A percentile compares a stretch with the other conserved stretches of the same genome.
These are phyloP conservation scores for Pythium dissotocum DNA, from an alignment of 352 stramenopile genomes.

Conservation along the genomic window DNA sequence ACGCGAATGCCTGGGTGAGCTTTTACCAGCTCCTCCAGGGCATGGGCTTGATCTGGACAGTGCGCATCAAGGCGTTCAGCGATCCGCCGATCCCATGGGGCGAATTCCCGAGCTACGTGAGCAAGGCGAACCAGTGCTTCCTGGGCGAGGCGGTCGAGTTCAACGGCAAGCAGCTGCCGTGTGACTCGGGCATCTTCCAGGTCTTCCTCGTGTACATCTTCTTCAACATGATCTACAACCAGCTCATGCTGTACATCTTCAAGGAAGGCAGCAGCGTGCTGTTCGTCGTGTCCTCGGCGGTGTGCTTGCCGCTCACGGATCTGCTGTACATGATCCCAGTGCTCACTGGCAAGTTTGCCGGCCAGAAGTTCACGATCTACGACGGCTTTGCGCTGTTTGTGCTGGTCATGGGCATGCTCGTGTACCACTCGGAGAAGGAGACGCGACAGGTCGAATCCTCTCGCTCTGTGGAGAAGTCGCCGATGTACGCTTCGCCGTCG, in stretches of 20 bases:
- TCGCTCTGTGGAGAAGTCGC: constrained; percentile 77
- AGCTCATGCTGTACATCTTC: constrained; percentile 90
- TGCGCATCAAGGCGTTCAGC: constrained; percentile 78
- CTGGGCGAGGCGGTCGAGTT: constrained; percentile 70
- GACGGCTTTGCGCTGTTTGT: constrained; percentile 88
- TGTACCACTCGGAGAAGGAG: constrained; percentile 90
- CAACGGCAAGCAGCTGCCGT: constrained; percentile 53
- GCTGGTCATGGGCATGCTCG: constrained; percentile 81
- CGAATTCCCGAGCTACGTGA: constrained; percentile 68
- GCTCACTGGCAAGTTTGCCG: constrained; percentile 64
- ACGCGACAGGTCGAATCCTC: constrained; percentile 52
- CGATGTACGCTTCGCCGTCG: constrained; percentile 84
- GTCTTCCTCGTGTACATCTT: constrained; percentile 86
- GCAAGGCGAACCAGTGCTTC: constrained; percentile 76
- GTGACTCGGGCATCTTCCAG: constrained; percentile 66
- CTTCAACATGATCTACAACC: constrained; percentile 88
- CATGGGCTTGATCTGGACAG: constrained; percentile 71
- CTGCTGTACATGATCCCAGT: constrained; percentile 84
- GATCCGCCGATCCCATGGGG: constrained; percentile 74
- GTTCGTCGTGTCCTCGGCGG: constrained; percentile 85
- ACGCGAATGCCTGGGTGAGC: constrained; percentile 85
- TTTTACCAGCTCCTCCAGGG: constrained; percentile 83
- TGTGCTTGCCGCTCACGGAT: constrained; percentile 80
- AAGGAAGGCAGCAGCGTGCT: constrained; percentile 88
- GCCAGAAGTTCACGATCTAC: constrained; percentile 84